Conservation (phyloP, 495 filamentous ascomycete species). For the Extremus antarcticus region DNA sequence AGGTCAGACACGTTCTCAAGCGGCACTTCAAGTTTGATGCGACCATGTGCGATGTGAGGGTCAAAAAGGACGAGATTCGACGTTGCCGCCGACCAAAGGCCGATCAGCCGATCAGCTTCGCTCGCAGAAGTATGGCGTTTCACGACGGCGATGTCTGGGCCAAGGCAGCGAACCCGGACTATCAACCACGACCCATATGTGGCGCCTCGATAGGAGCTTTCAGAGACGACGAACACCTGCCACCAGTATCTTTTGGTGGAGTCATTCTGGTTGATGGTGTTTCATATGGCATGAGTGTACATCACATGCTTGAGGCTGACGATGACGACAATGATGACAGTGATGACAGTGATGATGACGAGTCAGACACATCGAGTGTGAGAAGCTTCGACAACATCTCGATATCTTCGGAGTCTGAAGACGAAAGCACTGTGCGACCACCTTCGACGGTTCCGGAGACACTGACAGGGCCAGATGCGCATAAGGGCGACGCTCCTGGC, state of each 20-base stretch:
- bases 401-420: constrained; percentile 9
- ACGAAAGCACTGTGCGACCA: constrained; percentile 19
- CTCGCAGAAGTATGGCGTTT: constrained; percentile 8
- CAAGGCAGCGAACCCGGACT: constrained; percentile 42
- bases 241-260: constrained; percentile 82
- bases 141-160: constrained; percentile 6
- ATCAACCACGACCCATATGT: constrained; percentile 66
- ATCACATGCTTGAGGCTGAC: constrained; percentile 85
- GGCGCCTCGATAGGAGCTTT: constrained; percentile 91
- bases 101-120: background rate
- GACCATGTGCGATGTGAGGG: constrained; percentile 32
- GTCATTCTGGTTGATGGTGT: constrained; percentile 72
- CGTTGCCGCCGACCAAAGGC: constrained; percentile 28
- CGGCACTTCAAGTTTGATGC: constrained; percentile 32
- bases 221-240: constrained; percentile 68
- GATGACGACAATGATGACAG: constrained; percentile 45
- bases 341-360: constrained; percentile 18
- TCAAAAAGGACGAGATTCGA: constrained; percentile 27
- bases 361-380: constrained; percentile 17
- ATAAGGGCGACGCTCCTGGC: constrained; percentile 20
- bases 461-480: background rate
- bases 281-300: constrained; percentile 85
- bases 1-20: constrained; percentile 30
- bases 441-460: constrained; percentile 9
- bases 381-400: constrained; percentile 12